Evolutionary conservation across 106 monocot genomes (phyloP).

Genomic region (Allium sativum): DNA sequence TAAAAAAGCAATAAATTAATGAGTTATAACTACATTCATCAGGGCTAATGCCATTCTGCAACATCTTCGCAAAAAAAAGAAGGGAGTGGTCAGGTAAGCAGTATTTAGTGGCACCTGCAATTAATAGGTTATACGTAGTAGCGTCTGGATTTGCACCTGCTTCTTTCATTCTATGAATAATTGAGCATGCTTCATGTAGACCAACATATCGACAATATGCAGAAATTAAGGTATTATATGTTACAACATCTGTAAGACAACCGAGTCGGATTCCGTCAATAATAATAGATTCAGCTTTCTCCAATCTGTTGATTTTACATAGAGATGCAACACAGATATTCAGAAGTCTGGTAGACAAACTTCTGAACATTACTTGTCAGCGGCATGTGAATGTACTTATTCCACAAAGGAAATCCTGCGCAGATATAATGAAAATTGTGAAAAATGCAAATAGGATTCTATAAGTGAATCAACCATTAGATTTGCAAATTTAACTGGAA

Average conservation of each 20-base stretch:
- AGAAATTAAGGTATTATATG: slow-evolving; percentile 67
- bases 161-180: slow-evolving; percentile 49
- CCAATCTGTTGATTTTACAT: slow-evolving; percentile 49
- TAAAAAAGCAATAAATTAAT: slow-evolving; percentile 72
- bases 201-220: slow-evolving; percentile 47
- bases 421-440: neutral
- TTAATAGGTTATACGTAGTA: slow-evolving; percentile 70
- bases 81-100: slow-evolving; percentile 23
- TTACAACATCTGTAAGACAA: slow-evolving; percentile 62
- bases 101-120: slow-evolving; percentile 36
- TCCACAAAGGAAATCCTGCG: no score
- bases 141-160: slow-evolving; percentile 56
- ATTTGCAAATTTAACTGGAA: no score
- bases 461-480: no score
- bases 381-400: slow-evolving; percentile 4
- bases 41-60: slow-evolving; percentile 32
- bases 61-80: slow-evolving; percentile 71
- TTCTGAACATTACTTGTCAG: slow-evolving; percentile 30
- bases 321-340: slow-evolving; percentile 67
- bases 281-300: slow-evolving; percentile 53
- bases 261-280: slow-evolving; percentile 68
- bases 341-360: slow-evolving; percentile 52
- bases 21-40: slow-evolving; percentile 77
- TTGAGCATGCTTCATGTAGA: slow-evolving; percentile 33
- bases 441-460: no score